These are phyloP conservation scores for Trametes versicolor DNA, from an alignment of 1,284 basidiomycete species.

Conservation along the genomic window DNA sequence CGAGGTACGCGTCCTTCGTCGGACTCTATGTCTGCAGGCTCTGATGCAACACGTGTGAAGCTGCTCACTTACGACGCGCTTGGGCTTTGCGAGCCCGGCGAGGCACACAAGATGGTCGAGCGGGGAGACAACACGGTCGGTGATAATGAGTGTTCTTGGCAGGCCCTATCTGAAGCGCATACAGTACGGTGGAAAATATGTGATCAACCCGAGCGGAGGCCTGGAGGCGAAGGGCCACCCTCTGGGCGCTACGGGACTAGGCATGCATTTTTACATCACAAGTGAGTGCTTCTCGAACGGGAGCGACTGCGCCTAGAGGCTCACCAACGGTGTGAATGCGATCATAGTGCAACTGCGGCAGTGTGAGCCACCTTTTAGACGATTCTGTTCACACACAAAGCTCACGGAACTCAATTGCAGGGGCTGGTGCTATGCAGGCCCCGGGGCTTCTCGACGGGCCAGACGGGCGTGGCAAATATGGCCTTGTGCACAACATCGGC, in stretches of 20 bases:
- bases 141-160: background rate
- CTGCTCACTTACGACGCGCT: conserved; percentile 88
- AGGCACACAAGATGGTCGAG: conserved; percentile 83
- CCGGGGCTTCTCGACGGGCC: conserved; percentile 69
- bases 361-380: conserved; percentile 53
- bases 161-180: conserved; percentile 18
- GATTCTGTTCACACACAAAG: background rate
- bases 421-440: conserved; percentile 86
- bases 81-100: conserved; percentile 74
- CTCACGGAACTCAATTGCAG: conserved; percentile 45
- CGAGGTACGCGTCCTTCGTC: conserved; percentile 56
- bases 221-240: conserved; percentile 90
- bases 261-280: conserved; percentile 90
- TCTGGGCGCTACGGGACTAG: conserved; percentile 85
- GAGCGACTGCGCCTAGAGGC: background rate
- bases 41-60: conserved; percentile 46
- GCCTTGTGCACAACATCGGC: conserved; percentile 86
- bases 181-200: conserved; percentile 86
- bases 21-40: background rate
- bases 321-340: conserved; percentile 6
- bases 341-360: conserved; percentile 75
- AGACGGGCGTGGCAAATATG: conserved; percentile 80
- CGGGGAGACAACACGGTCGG: conserved; percentile 82
- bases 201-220: conserved; percentile 89
- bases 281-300: conserved; percentile 54